Conservation (phyloP, 257 asterid species). For the Buddleja alternifolia region DNA sequence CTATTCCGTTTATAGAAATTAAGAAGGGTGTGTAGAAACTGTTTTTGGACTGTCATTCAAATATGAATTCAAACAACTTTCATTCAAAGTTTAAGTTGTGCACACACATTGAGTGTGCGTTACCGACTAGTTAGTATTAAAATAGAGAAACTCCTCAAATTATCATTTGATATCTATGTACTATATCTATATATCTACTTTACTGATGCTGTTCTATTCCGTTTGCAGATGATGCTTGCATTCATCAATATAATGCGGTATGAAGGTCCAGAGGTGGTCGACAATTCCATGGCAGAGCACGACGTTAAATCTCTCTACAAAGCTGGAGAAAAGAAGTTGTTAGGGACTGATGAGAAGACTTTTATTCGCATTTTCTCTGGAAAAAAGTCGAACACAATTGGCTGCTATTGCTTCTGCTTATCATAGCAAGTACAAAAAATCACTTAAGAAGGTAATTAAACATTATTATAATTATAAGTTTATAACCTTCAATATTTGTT, state of each 20-base stretch:
- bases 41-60: too few species aligned
- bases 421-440: constrained; percentile 57
- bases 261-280: constrained; percentile 88
- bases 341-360: constrained; percentile 88
- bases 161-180: too few species aligned
- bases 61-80: too few species aligned
- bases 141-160: too few species aligned
- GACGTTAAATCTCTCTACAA: constrained; percentile 87
- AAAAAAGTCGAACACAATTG: constrained; percentile 77
- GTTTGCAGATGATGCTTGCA: constrained; percentile 75
- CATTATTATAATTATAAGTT: neutral
- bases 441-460: constrained; percentile 65
- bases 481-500: constrained; percentile 13
- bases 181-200: too few species aligned
- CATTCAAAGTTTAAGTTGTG: too few species aligned
- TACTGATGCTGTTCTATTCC: too few species aligned
- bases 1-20: too few species aligned
- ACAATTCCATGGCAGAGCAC: constrained; percentile 57
- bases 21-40: too few species aligned
- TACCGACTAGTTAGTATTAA: too few species aligned
- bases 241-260: constrained; percentile 54
- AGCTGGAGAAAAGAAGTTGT: constrained; percentile 81
- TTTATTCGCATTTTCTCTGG: constrained; percentile 73
- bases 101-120: too few species aligned
- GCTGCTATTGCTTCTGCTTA: constrained; percentile 72